Evolutionary conservation across 1,284 basidiomycete species (phyloP).

Genomic region (Pseudozyma hubeiensis): DNA sequence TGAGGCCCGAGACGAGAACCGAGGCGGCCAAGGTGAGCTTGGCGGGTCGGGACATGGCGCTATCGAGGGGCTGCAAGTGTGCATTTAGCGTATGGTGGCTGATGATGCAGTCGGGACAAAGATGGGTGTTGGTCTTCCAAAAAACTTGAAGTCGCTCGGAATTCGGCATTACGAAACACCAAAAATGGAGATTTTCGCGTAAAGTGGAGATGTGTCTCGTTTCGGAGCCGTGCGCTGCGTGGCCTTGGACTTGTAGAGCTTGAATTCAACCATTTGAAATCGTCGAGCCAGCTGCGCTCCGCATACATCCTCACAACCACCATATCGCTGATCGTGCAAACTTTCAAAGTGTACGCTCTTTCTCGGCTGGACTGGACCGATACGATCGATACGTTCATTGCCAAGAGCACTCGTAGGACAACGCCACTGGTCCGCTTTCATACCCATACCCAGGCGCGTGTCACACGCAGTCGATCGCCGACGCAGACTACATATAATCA

Average conservation of each 20-base stretch:
- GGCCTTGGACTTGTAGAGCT: not conserved
- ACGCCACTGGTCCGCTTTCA: not conserved
- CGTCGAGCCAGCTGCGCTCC: conserved; percentile 23
- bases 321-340: conserved; percentile 1
- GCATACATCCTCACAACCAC: conserved; percentile 25
- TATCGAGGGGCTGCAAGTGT: conserved; percentile 63
- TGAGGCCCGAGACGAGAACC: conserved; percentile 76
- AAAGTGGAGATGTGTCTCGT: conserved; percentile 25
- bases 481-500: conserved; percentile 21
- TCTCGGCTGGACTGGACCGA: not conserved
- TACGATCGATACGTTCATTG: not conserved
- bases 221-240: conserved; percentile 5
- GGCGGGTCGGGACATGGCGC: conserved; percentile 80
- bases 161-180: not conserved
- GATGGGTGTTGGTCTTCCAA: no score
- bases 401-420: not conserved
- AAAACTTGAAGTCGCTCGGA: not conserved
- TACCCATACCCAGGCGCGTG: not conserved
- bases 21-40: conserved; percentile 82
- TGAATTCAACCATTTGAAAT: conserved; percentile 4
- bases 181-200: conserved; percentile 15
- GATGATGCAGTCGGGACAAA: conserved; percentile 1
- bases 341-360: not conserved
- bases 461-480: not conserved
- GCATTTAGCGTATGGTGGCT: no score